Percentiles rank a stretch among this genome's conserved stretches.
Evolutionary conservation across 306 rosid genomes (phyloP).

Genomic region (Crataegus laevigata): DNA sequence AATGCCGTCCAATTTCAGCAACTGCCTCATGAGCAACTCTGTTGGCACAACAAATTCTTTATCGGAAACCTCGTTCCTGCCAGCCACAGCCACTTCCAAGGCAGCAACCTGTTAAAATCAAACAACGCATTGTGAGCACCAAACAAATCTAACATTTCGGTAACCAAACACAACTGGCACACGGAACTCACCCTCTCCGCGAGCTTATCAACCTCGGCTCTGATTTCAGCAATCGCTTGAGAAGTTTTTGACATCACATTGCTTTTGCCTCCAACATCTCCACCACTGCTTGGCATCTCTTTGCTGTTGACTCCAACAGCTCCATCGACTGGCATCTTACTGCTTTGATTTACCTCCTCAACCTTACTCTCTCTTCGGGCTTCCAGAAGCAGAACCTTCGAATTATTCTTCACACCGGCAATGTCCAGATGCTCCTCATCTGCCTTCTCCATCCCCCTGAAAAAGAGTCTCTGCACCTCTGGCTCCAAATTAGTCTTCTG

Average conservation of each 20-base stretch:
- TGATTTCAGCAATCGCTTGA: constrained; percentile 53
- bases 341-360: constrained; percentile 39
- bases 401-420: constrained; percentile 72
- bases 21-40: constrained; percentile 81
- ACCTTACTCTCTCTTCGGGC: constrained; percentile 41
- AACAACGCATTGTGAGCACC: constrained; percentile 11
- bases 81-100: constrained; percentile 56
- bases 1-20: constrained; percentile 75
- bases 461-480: constrained; percentile 59
- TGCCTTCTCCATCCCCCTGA: constrained; percentile 62
- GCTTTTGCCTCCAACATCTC: constrained; percentile 6
- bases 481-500: constrained; percentile 62
- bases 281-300: constrained; percentile 42
- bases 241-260: constrained; percentile 44
- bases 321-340: constrained; percentile 39
- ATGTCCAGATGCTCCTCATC: constrained; percentile 56
- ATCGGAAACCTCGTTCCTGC: constrained; percentile 67
- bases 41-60: constrained; percentile 56
- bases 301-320: constrained; percentile 18
- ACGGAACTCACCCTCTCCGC: constrained; percentile 52
- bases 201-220: constrained; percentile 68
- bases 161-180: background rate
- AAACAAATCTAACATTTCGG: background rate
- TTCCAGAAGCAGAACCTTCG: constrained; percentile 66
- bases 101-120: constrained; percentile 52